These are phyloP conservation scores for Meyerozyma sp. DNA, from an alignment of 1,139 yeast genomes.

Conservation along the genomic window DNA sequence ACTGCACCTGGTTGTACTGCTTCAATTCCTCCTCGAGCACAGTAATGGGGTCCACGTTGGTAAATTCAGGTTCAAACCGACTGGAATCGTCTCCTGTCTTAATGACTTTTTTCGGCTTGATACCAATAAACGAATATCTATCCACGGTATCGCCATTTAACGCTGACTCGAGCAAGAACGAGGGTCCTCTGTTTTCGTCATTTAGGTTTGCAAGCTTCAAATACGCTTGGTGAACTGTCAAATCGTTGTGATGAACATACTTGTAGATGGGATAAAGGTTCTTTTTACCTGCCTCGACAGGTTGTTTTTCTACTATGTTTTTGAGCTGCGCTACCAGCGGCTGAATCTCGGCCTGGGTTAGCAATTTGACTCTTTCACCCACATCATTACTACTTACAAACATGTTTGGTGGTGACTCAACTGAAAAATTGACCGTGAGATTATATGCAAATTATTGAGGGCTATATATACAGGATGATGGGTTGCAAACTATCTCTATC, in stretches of 20 bases:
- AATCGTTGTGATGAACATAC: slow-evolving; percentile 65
- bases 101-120: slow-evolving; percentile 74
- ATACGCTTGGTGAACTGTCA: slow-evolving; percentile 89
- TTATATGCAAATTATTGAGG: neutral
- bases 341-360: slow-evolving; percentile 39
- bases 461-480: neutral
- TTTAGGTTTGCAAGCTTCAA: slow-evolving; percentile 75
- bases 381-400: neutral
- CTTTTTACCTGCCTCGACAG: slow-evolving; percentile 24
- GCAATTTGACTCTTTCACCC: neutral
- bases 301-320: slow-evolving; percentile 38
- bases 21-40: slow-evolving; percentile 70
- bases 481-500: neutral
- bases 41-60: slow-evolving; percentile 68
- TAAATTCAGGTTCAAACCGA: slow-evolving; percentile 26
- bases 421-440: neutral
- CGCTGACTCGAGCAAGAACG: slow-evolving; percentile 85
- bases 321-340: slow-evolving; percentile 54
- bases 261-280: slow-evolving; percentile 79
- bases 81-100: slow-evolving; percentile 59
- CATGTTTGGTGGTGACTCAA: neutral
- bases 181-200: slow-evolving; percentile 50
- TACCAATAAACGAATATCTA: slow-evolving; percentile 86
- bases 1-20: slow-evolving; percentile 58
- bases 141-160: slow-evolving; percentile 85